Evolutionary conservation across 345 rosid genomes (phyloP), one percentile per base, ranked within the genome.

Genomic region (Salix caprea): DNA sequence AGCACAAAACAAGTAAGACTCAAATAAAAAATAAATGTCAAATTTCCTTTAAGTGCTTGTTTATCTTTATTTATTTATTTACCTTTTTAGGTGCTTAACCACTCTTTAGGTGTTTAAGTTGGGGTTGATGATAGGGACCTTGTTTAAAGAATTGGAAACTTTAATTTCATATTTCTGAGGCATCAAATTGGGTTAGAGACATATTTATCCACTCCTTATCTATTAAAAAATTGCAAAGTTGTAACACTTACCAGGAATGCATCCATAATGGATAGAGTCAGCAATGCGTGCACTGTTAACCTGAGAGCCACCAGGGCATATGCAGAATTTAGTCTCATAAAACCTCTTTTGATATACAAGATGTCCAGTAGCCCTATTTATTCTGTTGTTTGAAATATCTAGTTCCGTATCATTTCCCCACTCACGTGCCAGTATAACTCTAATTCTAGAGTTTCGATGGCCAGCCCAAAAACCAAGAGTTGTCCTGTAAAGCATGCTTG

Each of bases 401-500:
- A 96, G 95, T 80, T 96, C 98, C 1, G 98, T 92, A 74, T 96
- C 99, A 75, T 96, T 96, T 81, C 93, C 99, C 99, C 99, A 96
- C 1, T 89, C 93, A 26, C 92, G 95, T 19, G 99, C 98, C 81
- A 96, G 87, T 82, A 94, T 91, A 28, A 96, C 99, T 74, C 99
- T 87, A 71, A 96, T 96, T 84, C 90, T 96, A 6, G 99, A 96
- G 86, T 96, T 93, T 48, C 99, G 83, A 79, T 96, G 98, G 77
- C 98, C 99, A 40, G 98, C 97, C 99, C 99, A 96, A 81, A 96
- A 96, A 30, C 94, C 98, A 84, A 96, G 99, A 0, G 85, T 72
- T 32, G 95, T 92, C 92, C 99, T 96, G 90, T 87, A 88, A 85
- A 62, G 71, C 67, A 78, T 72, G 72, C 46, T 48, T 67, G 54